Conservation (phyloP, 2,329 filamentous ascomycete genomes). For the Sporothrix curviconia region DNA sequence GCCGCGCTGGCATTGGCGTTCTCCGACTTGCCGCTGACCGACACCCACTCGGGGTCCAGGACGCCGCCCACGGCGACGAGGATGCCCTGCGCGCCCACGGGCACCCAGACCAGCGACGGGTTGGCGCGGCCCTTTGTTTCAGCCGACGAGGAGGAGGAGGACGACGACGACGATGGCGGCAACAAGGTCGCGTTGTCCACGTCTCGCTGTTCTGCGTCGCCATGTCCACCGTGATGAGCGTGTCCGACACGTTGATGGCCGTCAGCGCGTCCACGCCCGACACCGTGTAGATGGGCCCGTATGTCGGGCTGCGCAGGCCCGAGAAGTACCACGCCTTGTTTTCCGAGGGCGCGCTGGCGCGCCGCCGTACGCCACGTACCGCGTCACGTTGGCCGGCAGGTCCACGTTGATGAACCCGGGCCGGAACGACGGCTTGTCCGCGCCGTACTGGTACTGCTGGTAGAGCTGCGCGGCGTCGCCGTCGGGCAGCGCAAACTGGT, state of each 20-base stretch:
- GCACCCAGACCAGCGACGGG: conserved; percentile 66
- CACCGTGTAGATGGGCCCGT: conserved; percentile 41
- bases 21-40: conserved; percentile 21
- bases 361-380: conserved; percentile 59
- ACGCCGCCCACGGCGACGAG: conserved; percentile 74
- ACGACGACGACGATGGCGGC: too few relatives aligned
- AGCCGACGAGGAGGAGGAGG: too few relatives aligned
- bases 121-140: conserved; percentile 58
- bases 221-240: conserved; percentile 58
- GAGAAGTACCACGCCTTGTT: conserved; percentile 67
- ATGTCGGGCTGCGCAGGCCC: conserved; percentile 47
- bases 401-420: conserved; percentile 35
- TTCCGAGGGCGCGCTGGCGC: conserved; percentile 60
- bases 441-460: conserved; percentile 46
- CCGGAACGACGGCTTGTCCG: conserved; percentile 35
- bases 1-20: conserved; percentile 38
- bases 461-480: conserved; percentile 44
- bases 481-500: conserved; percentile 33
- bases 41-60: conserved; percentile 47
- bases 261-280: conserved; percentile 28
- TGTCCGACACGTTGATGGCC: conserved; percentile 45
- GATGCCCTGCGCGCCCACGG: conserved; percentile 68
- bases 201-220: conserved; percentile 38
- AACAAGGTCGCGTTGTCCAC: conserved; percentile 56
- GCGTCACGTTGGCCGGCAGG: conserved; percentile 44